These are phyloP conservation scores for Pseudonectria buxi DNA, from an alignment of 2,329 filamentous ascomycete genomes.

Conservation along the genomic window DNA sequence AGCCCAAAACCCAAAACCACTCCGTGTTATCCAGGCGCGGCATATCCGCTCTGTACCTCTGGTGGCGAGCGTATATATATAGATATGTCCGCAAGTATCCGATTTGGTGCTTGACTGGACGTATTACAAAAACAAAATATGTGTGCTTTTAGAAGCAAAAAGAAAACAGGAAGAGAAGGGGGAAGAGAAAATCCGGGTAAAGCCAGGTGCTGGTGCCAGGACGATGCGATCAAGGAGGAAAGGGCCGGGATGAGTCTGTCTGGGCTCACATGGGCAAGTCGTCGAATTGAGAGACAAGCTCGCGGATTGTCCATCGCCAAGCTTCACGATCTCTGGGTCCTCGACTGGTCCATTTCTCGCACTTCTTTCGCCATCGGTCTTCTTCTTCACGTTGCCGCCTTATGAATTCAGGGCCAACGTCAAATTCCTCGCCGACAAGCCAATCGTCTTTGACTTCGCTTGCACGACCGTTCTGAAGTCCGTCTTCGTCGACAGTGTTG, in stretches of 20 bases:
- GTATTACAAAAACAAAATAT: conserved; percentile 19
- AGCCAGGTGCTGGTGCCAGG: not conserved
- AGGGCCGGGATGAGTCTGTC: conserved; percentile 6
- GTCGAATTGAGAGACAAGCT: conserved; percentile 44
- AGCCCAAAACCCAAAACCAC: conserved; percentile 7
- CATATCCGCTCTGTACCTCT: conserved; percentile 10
- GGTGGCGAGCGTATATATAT: conserved; percentile 11
- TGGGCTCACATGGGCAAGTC: conserved; percentile 28
- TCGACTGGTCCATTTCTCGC: conserved; percentile 72
- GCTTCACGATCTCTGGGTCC: conserved; percentile 49
- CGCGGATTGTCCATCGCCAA: conserved; percentile 73
- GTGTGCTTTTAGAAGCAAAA: conserved; percentile 12
- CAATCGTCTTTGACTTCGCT: conserved; percentile 68
- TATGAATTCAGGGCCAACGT: conserved; percentile 92
- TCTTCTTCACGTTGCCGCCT: conserved; percentile 86
- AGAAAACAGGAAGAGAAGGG: conserved; percentile 1
- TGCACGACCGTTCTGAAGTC: conserved; percentile 42
- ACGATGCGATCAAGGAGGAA: not conserved
- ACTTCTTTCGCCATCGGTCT: conserved; percentile 81
- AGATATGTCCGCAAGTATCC: conserved; percentile 17
- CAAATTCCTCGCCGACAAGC: conserved; percentile 91
- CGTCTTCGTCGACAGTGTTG: conserved; percentile 42
- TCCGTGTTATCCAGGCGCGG: conserved; percentile 16
- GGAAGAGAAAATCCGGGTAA: not conserved
- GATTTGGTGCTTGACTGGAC: conserved; percentile 8